Base-by-base conservation (phyloP, 2,329 filamentous ascomycete species). In the Cercospora sp. region DNA sequence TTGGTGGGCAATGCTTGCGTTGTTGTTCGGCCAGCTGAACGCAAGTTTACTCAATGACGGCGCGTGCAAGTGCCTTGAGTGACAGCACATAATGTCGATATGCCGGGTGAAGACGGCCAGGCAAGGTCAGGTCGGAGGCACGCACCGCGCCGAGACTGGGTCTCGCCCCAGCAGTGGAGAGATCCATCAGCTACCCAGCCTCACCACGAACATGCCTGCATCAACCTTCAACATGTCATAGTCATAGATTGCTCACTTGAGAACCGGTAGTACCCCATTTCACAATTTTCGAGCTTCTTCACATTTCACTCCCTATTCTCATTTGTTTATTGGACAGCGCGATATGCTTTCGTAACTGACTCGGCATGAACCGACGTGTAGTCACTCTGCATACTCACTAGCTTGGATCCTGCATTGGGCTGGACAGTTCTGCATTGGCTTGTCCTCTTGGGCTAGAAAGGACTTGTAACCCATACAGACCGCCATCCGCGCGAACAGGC, bases 341-440 rank as follows among this genome's bases (percentile, higher is more conserved):
- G 40, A 51, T 31, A 40, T 45, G 30, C 62, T 64, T 64, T 64
- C 53, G 10, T 13, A 45, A 59, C 62, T 64, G 62, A 64, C 62
- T 64, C 51, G 62, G 62, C 62, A 59, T 58, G 33, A 48, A 58
- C 51, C 51, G 62, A 33, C 23, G 23, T 10, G 53, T 28, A 51
- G 60, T 20, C 30, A 45, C 42, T 63, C 61, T 59, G 55, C 61
- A 63, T 58, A 59, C 33, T 28, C 23, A 59, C 62, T 64, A 64
- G 62, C 62, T 59, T 20, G 62, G 48, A 57, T 64, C 48, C 31
- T 59, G 62, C 48, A 64, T 58, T 20, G 31, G 53, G 31, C 7
- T 59, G 51, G 26, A 13, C 51, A 36, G 61, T 36, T 28, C 30
- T 23, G 48, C 30, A 42, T 55, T 59, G 55, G 55, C 55, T 59